phyloP scores from a whole-genome alignment of 108 stramenopile species.

The Skeletonema menzelii region DNA sequence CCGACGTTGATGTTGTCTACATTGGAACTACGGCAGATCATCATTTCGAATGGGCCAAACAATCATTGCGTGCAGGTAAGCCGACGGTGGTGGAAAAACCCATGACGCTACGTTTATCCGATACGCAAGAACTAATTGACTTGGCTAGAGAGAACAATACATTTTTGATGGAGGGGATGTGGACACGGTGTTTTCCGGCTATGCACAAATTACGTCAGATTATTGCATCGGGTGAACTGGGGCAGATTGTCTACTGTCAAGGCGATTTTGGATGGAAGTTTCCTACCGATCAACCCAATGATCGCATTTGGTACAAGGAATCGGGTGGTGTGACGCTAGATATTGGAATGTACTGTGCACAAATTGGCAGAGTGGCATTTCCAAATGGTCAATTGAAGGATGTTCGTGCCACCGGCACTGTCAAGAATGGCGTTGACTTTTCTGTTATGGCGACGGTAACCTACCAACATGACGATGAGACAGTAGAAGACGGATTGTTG shows the following conservation, averaged over 20 bases:
- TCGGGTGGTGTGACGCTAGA: slow-evolving; percentile 52
- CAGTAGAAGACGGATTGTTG: slow-evolving; percentile 42
- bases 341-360: slow-evolving; percentile 60
- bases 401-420: slow-evolving; percentile 41
- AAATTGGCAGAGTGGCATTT: slow-evolving; percentile 47
- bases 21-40: slow-evolving; percentile 56
- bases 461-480: slow-evolving; percentile 4
- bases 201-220: slow-evolving; percentile 48
- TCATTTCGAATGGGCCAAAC: slow-evolving; percentile 39
- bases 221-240: slow-evolving; percentile 44
- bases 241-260: slow-evolving; percentile 45
- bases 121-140: slow-evolving; percentile 29
- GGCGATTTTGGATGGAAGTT: slow-evolving; percentile 55
- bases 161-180: slow-evolving; percentile 61
- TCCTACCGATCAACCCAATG: slow-evolving; percentile 3
- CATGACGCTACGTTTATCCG: slow-evolving; percentile 21
- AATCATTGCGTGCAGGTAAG: slow-evolving; percentile 43
- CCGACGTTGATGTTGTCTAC: slow-evolving; percentile 58
- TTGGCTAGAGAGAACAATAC: slow-evolving; percentile 31
- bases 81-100: slow-evolving; percentile 56
- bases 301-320: slow-evolving; percentile 46
- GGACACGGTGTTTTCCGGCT: slow-evolving; percentile 62
- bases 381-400: slow-evolving; percentile 18
- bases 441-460: slow-evolving; percentile 36
- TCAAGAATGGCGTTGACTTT: slow-evolving; percentile 52